Evolutionary conservation across 441 rosid genomes (phyloP).

Genomic region (Biscutella laevigata): DNA sequence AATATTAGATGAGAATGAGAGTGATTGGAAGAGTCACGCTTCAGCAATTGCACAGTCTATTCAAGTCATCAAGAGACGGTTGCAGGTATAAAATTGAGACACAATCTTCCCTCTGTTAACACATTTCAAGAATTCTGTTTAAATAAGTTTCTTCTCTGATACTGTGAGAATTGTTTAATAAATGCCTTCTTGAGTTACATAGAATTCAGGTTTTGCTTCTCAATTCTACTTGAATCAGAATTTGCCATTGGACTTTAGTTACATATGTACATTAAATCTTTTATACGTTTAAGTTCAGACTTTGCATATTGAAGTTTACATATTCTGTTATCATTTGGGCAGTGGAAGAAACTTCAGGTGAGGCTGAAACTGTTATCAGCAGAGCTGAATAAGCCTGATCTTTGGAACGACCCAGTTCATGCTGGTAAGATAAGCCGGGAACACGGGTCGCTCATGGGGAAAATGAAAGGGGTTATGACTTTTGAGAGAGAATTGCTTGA

Average conservation of each 20-base stretch:
- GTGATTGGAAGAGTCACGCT: conserved; percentile 91
- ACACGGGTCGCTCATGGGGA: conserved; percentile 69
- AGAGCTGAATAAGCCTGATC: conserved; percentile 66
- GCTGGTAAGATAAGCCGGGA: conserved; percentile 89
- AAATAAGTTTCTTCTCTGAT: too few species aligned
- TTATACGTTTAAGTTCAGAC: too few species aligned
- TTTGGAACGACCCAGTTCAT: conserved; percentile 82
- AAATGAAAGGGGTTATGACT: conserved; percentile 65
- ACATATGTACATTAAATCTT: too few species aligned
- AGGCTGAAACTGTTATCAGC: conserved; percentile 53
- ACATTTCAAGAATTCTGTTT: too few species aligned
- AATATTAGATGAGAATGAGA: conserved; percentile 65
- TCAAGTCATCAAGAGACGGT: conserved; percentile 74
- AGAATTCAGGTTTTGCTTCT: background rate
- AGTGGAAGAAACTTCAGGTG: conserved; percentile 77
- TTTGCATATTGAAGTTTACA: background rate
- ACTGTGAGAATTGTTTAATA: background rate
- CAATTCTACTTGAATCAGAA: background rate
- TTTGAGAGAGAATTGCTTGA: conserved; percentile 79
- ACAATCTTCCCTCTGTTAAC: background rate
- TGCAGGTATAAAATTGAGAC: conserved; percentile 48
- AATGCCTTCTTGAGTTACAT: background rate
- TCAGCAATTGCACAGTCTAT: conserved; percentile 89
- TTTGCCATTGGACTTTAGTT: too few species aligned
- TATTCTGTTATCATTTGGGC: conserved; percentile 15